Conservation (phyloP, 2,329 filamentous ascomycete genomes). For the Colletotrichum sansevieriae region DNA sequence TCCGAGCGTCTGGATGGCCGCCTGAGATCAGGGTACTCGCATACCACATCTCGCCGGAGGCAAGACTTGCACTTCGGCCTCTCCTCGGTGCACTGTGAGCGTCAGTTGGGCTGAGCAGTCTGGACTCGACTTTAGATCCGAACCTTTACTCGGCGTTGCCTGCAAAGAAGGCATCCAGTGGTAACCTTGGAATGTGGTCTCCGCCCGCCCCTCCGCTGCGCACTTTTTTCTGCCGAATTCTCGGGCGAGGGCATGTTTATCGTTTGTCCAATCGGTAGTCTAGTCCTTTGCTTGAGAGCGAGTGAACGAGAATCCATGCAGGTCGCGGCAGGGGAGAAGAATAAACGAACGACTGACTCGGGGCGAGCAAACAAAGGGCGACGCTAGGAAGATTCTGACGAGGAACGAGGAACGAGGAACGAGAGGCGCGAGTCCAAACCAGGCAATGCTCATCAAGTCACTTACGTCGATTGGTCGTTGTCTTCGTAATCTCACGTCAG, state of each 20-base stretch:
- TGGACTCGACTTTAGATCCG: not conserved
- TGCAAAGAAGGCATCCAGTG: conserved; percentile 39
- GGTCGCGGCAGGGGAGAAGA: not conserved
- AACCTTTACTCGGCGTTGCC: conserved; percentile 43
- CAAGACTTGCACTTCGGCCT: conserved; percentile 38
- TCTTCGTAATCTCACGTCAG: too few species aligned
- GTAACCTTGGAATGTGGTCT: conserved; percentile 36
- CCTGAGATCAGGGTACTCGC: conserved; percentile 19
- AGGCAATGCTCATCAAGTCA: too few species aligned
- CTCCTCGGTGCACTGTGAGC: conserved; percentile 40
- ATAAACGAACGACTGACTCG: not conserved
- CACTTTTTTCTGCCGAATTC: not conserved
- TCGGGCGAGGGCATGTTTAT: not conserved
- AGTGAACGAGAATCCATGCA: not conserved
- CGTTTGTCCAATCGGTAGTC: too few species aligned
- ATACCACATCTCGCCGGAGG: conserved; percentile 21
- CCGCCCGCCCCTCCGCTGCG: not conserved
- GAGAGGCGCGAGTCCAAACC: conserved; percentile 43
- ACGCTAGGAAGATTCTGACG: too few species aligned
- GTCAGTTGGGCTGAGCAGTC: not conserved
- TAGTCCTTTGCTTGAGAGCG: not conserved
- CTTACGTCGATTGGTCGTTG: too few species aligned
- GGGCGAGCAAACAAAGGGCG: too few species aligned
- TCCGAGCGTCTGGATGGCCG: too few species aligned
- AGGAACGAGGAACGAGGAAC: conserved; percentile 9